Conservation (phyloP, 176 grass and related monocot genomes). For the Zea luxurians region DNA sequence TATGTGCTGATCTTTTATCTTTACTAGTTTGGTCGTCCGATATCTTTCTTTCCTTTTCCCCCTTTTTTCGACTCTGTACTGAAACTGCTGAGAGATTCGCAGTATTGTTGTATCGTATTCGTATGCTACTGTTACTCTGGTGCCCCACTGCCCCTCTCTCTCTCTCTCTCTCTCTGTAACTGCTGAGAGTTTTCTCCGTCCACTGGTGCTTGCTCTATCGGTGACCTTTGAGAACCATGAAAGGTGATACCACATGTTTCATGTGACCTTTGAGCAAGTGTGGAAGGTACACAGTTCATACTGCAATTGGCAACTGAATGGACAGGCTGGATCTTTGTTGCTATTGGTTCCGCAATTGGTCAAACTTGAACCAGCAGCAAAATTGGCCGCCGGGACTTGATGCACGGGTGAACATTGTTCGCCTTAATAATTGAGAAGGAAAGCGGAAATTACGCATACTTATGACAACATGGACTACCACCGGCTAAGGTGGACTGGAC, state of each 20-base stretch:
- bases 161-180: no score
- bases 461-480: no score
- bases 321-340: not conserved
- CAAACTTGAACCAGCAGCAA: not conserved
- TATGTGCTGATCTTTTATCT: conserved; percentile 26
- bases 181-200: not conserved
- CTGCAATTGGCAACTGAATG: not conserved
- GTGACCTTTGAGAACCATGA: not conserved
- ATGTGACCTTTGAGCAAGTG: not conserved
- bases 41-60: no score
- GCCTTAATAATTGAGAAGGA: no score
- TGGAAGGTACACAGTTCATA: not conserved
- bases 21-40: not conserved
- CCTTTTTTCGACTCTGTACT: no score
- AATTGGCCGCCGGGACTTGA: not conserved
- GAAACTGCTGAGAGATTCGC: no score
- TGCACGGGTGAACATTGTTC: not conserved
- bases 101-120: not conserved
- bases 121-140: not conserved
- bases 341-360: not conserved
- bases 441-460: no score
- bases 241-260: not conserved
- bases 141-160: no score
- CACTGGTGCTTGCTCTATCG: not conserved
- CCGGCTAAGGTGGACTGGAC: no score